Percentiles rank a stretch among this genome's conserved stretches.
These are phyloP conservation scores for Friedmanniomyces endolithicus DNA, from an alignment of 495 filamentous ascomycete genomes.

Conservation along the genomic window DNA sequence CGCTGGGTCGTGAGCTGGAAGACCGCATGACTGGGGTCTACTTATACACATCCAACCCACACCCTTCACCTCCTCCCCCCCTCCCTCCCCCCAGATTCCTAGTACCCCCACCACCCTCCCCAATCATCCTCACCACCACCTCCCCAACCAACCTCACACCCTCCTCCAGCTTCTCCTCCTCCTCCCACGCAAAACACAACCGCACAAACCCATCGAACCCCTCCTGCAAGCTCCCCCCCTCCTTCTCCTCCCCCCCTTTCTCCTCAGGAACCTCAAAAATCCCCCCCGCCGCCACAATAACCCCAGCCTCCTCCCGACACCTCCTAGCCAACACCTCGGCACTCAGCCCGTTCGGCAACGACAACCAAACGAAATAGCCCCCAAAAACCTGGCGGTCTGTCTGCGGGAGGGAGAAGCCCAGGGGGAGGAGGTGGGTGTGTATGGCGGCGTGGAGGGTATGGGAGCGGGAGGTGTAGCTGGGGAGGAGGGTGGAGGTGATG, in stretches of 20 bases:
- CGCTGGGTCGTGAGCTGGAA: too few species aligned
- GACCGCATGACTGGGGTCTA: not conserved
- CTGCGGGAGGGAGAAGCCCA: slow-evolving; percentile 43
- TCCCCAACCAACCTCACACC: slow-evolving; percentile 51
- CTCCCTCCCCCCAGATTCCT: not conserved
- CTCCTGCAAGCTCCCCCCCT: slow-evolving; percentile 52
- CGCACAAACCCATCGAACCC: slow-evolving; percentile 51
- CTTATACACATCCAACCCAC: not conserved
- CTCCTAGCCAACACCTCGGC: slow-evolving; percentile 44
- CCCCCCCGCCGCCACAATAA: slow-evolving; percentile 51
- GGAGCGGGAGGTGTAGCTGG: slow-evolving; percentile 47
- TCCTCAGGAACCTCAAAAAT: slow-evolving; percentile 57
- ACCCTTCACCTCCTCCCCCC: not conserved
- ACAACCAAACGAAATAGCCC: slow-evolving; percentile 75
- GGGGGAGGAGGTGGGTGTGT: slow-evolving; percentile 40
- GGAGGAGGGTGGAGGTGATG: slow-evolving; percentile 33
- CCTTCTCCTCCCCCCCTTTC: slow-evolving; percentile 45
- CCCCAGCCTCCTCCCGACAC: slow-evolving; percentile 43
- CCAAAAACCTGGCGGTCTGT: slow-evolving; percentile 38
- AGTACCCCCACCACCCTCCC: slow-evolving; percentile 10
- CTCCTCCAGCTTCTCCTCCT: slow-evolving; percentile 52
- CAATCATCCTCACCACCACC: slow-evolving; percentile 31
- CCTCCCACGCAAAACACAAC: slow-evolving; percentile 54
- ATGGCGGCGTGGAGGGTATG: slow-evolving; percentile 42
- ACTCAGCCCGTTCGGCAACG: slow-evolving; percentile 40